Conservation (phyloP, 805 yeast species). For the Candida ovalis region DNA sequence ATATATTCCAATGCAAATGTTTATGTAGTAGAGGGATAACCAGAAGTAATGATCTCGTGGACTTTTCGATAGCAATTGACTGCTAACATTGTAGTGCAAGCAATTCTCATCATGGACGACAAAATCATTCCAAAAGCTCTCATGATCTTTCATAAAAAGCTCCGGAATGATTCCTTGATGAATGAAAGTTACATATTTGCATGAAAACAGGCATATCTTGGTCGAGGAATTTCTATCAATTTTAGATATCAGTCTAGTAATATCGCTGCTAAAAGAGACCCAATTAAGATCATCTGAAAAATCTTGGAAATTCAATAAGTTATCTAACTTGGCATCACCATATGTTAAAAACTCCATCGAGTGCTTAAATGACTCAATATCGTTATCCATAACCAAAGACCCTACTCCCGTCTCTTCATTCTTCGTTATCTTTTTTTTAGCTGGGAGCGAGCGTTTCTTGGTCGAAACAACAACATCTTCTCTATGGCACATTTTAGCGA, state of each 20-base stretch:
- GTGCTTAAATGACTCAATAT: neutral
- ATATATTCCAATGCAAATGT: constrained; percentile 4
- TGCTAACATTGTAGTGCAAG: neutral
- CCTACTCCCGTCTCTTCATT: neutral
- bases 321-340: neutral
- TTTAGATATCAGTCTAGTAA: neutral
- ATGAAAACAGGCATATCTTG: constrained; percentile 2
- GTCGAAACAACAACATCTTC: neutral
- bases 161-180: constrained; percentile 5
- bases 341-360: neutral
- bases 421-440: neutral
- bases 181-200: constrained; percentile 2
- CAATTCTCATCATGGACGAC: neutral
- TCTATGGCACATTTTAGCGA: neutral
- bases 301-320: neutral
- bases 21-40: constrained; percentile 5
- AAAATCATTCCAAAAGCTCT: constrained; percentile 1
- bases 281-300: neutral
- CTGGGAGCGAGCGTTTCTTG: neutral
- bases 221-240: neutral
- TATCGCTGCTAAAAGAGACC: neutral
- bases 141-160: constrained; percentile 5
- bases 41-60: constrained; percentile 7
- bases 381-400: neutral
- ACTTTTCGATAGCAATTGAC: neutral